Base-by-base conservation (phyloP, 768 basidiomycete species). In the Termitomyces eurrhizus region DNA sequence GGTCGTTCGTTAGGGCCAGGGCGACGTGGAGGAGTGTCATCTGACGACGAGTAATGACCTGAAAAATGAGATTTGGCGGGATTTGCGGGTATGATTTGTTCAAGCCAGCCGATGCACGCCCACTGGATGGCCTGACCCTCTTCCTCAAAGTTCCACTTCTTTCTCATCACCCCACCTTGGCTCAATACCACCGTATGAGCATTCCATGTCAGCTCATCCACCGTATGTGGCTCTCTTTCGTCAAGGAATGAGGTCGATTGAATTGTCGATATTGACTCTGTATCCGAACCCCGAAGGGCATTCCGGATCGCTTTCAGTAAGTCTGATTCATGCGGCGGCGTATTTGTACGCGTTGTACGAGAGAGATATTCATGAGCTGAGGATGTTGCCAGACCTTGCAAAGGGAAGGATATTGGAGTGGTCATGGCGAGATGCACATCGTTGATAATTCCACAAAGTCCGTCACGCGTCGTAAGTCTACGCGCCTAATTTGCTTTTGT, bases 21-120 rank as follows among this genome's bases (percentile, higher is more conserved):
- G 39, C 50, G 53, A 18, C 39, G 58, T 0, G 72, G 59, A 42
- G 64, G 59, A n/a, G 76, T 64, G 21, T 72, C 73, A 7, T 77
- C 71, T 16, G 74, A 64, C 7, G 77, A 72, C 11, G 75, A 64
- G 51, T 74, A 70, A 57, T 72, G 72, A 0, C 73, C 66, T 12
- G 73, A 57, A 7, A 65, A 69, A 35, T 72, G 70, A n/a, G 73
- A 66, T 14, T 69, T 64, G 26, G 66, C 58, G 7, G 68, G 61
- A 32, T 67, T 63, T 2, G 70, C 65, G 7, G 71, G 66, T 8
- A 68, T 68, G 51, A 72, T 69, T 65, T 87, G 85, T 65, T 88
- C 84, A 41, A 93, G 78, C 70, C 81, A 82, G 4, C 88, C 92
- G n/a, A 89, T 76, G 68, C 91, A 92, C 6, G 89, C 92, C 75